Evolutionary conservation across 2,329 filamentous ascomycete genomes (phyloP), one percentile per base, ranked within the genome.

Genomic region (Cercospora canescens): DNA sequence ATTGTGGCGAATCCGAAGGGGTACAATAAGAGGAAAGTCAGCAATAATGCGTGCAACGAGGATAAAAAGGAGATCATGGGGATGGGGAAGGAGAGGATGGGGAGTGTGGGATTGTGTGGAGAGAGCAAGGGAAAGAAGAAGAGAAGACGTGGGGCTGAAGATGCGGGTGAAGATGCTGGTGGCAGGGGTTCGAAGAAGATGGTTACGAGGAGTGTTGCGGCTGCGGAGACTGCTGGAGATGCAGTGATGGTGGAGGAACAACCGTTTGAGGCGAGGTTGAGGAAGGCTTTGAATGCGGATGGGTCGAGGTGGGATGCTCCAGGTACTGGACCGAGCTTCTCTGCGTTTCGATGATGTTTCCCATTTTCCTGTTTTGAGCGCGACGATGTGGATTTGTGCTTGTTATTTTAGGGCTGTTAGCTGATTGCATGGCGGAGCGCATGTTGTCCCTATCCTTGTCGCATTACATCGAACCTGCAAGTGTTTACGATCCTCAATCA

Each of bases 1-100:
- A 66, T 71, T 16, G 70, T 70, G 41, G 61, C 56, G 9, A 67
- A 70, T 60, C 70, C 70, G 14, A 58, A 62, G 57, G 59, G 60
- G 11, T 71, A 67, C 18, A 58, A 69, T 14, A 66, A 67, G 26
- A 5, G 69, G 54, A 71, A 71, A 34, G 63, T 63, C 14, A 55
- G 37, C 2, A 71, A 71, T 56, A 70, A 71, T 61, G 54, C 59
- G n/a, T 70, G 68, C 37, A 71, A 71, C 63, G 60, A 66, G 41
- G 65, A 69, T 52, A 71, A 71, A 61, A 70, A 69, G 64, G 60
- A 55, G 34, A 66, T 70, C 16, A 67, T 67, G 66, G 66, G 66
- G n/a, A 65, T 60, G 62, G 70, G 67, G 34, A 71, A 68, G 62
- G 63, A 64, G 32, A 50, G 41, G 16, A 39, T 63, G 56, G 54